phyloP scores from a whole-genome alignment of 768 basidiomycete genomes.

The Daedalea quercina region DNA sequence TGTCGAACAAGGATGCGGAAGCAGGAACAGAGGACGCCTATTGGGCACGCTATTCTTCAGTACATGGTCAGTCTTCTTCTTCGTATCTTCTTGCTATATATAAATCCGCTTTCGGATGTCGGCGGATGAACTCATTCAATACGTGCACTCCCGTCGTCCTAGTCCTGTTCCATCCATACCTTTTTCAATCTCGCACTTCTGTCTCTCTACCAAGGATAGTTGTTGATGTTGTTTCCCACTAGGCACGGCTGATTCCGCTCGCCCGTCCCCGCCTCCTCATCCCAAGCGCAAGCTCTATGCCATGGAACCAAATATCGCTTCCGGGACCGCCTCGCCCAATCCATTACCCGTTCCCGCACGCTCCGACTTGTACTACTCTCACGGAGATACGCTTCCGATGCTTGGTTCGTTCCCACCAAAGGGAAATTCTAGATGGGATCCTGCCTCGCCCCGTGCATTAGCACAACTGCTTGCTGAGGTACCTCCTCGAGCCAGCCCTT shows the following conservation, averaged over 20 bases:
- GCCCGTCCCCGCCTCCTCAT: constrained; percentile 42
- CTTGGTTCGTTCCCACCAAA: constrained; percentile 4
- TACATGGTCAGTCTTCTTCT: constrained; percentile 48
- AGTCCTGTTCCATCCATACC: not conserved
- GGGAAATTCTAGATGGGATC: constrained; percentile 18
- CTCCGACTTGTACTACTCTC: constrained; percentile 7
- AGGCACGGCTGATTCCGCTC: constrained; percentile 71
- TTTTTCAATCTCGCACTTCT: not conserved
- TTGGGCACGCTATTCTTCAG: constrained; percentile 66
- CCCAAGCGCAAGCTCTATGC: constrained; percentile 22
- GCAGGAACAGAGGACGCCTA: constrained; percentile 52
- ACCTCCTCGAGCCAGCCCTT: constrained; percentile 19
- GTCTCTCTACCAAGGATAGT: not conserved
- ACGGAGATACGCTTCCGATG: constrained; percentile 19
- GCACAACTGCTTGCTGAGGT: constrained; percentile 21
- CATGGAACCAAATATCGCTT: constrained; percentile 10
- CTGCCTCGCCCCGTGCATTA: constrained; percentile 24
- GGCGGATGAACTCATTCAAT: not conserved
- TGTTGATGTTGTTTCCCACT: constrained; percentile 4
- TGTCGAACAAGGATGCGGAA: constrained; percentile 18
- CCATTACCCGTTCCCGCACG: constrained; percentile 18
- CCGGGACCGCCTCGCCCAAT: constrained; percentile 16
- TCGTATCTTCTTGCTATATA: not conserved
- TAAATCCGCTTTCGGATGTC: not conserved
- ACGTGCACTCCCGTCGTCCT: not conserved